A percentile compares a stretch with the other conserved stretches of the same genome.
Evolutionary conservation across 1,139 yeast species (phyloP).

Genomic region (Hemisphaericaspora xylanilytica): DNA sequence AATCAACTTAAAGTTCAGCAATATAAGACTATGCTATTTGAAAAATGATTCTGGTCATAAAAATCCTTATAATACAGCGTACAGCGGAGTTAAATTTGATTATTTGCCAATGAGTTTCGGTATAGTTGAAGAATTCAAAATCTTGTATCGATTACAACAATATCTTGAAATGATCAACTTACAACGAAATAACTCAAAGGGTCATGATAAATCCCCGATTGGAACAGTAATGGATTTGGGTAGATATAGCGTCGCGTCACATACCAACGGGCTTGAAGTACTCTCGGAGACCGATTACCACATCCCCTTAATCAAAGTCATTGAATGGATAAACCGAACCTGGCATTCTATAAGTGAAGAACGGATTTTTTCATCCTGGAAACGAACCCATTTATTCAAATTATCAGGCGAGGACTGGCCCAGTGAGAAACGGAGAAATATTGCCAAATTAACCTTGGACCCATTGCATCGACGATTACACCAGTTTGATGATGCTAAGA

Average conservation of each 20-base stretch:
- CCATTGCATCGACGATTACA: constrained; percentile 5
- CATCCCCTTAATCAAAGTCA: constrained; percentile 52
- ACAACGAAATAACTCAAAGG: constrained; percentile 29
- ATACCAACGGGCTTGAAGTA: constrained; percentile 19
- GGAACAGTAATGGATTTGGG: background rate
- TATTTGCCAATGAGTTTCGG: constrained; percentile 68
- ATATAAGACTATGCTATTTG: constrained; percentile 47
- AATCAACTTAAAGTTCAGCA: constrained; percentile 52
- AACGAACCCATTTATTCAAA: constrained; percentile 30
- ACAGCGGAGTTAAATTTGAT: constrained; percentile 41
- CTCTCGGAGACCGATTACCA: constrained; percentile 39
- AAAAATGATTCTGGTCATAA: constrained; percentile 42
- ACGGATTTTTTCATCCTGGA: constrained; percentile 54
- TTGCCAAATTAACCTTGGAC: constrained; percentile 9
- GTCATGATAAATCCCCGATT: background rate
- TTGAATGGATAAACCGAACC: constrained; percentile 55
- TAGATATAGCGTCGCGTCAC: constrained; percentile 1
- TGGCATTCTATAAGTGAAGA: constrained; percentile 53
- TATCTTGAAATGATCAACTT: constrained; percentile 49
- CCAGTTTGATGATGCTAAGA: constrained; percentile 22
- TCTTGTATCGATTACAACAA: constrained; percentile 58
- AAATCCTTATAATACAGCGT: constrained; percentile 36
- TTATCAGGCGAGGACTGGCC: constrained; percentile 12
- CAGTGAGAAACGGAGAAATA: constrained; percentile 12
- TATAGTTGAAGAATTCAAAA: constrained; percentile 59